phyloP scores from a whole-genome alignment of 306 rosid species.

The Medicago ruthenica region DNA sequence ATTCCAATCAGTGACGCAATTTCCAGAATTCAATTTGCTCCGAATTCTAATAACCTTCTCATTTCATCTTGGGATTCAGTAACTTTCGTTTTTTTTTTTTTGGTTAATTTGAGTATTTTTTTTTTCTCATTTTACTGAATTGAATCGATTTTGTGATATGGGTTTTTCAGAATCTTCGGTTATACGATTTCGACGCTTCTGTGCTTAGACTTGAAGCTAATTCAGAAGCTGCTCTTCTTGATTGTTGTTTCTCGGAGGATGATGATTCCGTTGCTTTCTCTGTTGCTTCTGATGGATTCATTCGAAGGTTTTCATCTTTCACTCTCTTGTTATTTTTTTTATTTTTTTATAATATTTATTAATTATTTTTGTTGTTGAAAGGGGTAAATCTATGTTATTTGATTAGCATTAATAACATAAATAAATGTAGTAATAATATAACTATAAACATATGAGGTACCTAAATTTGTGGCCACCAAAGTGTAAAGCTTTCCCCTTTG shows the following conservation, averaged over 20 bases:
- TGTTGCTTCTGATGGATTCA: constrained; percentile 69
- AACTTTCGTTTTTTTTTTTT: neutral
- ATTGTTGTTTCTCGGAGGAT: constrained; percentile 74
- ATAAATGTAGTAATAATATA: neutral
- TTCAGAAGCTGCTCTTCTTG: constrained; percentile 69
- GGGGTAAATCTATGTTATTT: neutral
- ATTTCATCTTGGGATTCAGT: constrained; percentile 91
- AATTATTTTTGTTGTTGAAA: neutral
- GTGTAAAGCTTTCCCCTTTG: too few relatives aligned
- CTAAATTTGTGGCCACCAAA: too few relatives aligned
- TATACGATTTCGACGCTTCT: constrained; percentile 67
- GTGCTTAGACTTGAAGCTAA: constrained; percentile 58
- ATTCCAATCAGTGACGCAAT: constrained; percentile 61
- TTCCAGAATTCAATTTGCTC: constrained; percentile 64
- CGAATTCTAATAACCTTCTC: constrained; percentile 70
- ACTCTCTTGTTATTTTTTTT: neutral
- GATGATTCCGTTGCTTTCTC: constrained; percentile 61
- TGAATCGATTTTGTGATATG: constrained; percentile 1
- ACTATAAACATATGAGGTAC: too few relatives aligned
- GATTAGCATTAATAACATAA: neutral
- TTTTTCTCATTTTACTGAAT: neutral
- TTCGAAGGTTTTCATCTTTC: constrained; percentile 38
- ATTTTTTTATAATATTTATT: neutral
- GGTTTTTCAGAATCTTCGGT: constrained; percentile 62
- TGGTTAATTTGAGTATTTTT: neutral